These are phyloP conservation scores for Asparagopsis taxiformis DNA, from an alignment of 31 red algal genomes.

Conservation along the genomic window DNA sequence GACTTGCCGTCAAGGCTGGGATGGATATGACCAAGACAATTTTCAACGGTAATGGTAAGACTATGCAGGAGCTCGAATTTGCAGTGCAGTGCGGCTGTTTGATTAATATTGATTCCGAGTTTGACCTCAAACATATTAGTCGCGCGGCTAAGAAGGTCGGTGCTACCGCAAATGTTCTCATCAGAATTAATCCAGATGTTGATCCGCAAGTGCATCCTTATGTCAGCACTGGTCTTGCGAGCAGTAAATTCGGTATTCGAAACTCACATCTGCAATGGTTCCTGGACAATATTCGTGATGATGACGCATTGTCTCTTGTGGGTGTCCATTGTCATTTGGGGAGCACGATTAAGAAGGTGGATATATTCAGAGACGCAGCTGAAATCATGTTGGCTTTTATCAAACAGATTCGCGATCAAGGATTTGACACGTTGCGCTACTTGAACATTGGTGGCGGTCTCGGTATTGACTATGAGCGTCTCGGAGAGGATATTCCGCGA, in stretches of 20 bases:
- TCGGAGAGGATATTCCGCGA: conserved; percentile 78
- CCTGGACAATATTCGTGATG: conserved; percentile 79
- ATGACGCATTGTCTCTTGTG: conserved; percentile 58
- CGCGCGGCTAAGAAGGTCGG: conserved; percentile 48
- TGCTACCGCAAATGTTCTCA: conserved; percentile 68
- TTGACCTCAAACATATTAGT: conserved; percentile 82
- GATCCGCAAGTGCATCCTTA: conserved; percentile 98
- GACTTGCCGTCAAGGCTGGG: conserved; percentile 85
- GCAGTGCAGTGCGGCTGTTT: conserved; percentile 83
- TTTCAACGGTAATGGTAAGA: conserved; percentile 98
- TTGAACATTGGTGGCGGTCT: conserved; percentile 98
- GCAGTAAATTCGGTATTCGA: conserved; percentile 97
- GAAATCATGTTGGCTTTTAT: conserved; percentile 93
- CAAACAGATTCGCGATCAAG: conserved; percentile 65
- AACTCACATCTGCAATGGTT: conserved; percentile 96
- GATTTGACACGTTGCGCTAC: conserved; percentile 81
- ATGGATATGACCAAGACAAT: conserved; percentile 96
- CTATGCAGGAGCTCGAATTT: conserved; percentile 62
- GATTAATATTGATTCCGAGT: conserved; percentile 97
- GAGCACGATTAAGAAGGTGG: conserved; percentile 93
- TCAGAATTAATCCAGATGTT: conserved; percentile 97
- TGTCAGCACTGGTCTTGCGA: conserved; percentile 93
- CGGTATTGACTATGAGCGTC: conserved; percentile 94
- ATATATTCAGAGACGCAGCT: conserved; percentile 91
- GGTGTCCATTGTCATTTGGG: conserved; percentile 98